Evolutionary conservation across 1,284 basidiomycete species (phyloP), one percentile per base, ranked within the genome.

Genomic region (Ganoderma leucocontextum): DNA sequence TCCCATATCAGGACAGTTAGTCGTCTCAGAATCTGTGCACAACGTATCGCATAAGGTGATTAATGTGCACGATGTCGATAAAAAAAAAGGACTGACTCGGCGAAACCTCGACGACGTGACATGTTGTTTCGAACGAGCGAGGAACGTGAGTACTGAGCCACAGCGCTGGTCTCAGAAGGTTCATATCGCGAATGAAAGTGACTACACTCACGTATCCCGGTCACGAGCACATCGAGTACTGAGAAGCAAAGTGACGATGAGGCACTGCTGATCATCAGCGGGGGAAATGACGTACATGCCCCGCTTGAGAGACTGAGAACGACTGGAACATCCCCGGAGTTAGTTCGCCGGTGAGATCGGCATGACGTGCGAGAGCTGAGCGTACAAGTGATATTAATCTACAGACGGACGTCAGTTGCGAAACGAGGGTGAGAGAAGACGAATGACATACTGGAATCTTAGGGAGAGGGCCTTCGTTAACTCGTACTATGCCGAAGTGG

Each of bases 1-100:
- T 79, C 78, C 78, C 78, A 79, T 15, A 77, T 72, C 52, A 79
- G 63, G 13, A 77, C 70, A 0, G 75, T 73, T 0, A 79, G 68
- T 0, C 74, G 70, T 22, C 65, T 63, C 49, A 79, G 63, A 7
- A 77, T 70, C 78, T 78, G 59, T 4, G 29, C 5, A 59, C 2
- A 2, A 19, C 15, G 2, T 33, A 6, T 68, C 19, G 29, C 17
- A 13, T 7, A 49, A 49, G 47, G 4, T 5, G 8, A 15, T n/a
- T 9, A 29, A 22, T 1, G 29, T 15, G 19, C 17, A 29, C 29
- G 13, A 42, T 8, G 35, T 35, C 17, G 25, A 6, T 35, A 4
- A 13, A 7, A 19, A 19, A 13, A 19, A 58, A 13, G 29, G 13
- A 62, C 72, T 53, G 58, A 78, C 77, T 36, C 74, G 69, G 38